A percentile compares a stretch with the other conserved stretches of the same genome.
phyloP scores from a whole-genome alignment of 2,329 filamentous ascomycete species.

The Fusarium praegraminearum region DNA sequence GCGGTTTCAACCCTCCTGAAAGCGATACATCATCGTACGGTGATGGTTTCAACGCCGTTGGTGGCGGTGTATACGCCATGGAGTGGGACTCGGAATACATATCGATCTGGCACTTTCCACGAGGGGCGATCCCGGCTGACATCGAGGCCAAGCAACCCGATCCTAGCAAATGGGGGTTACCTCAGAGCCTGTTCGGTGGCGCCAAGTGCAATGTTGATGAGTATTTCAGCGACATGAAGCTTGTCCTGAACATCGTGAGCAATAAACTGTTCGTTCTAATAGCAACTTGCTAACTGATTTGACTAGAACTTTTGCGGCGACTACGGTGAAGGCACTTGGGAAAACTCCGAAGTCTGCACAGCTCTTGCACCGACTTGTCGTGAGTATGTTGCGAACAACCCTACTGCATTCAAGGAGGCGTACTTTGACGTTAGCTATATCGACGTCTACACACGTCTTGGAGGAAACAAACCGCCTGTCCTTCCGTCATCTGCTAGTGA shows the following conservation, averaged over 20 bases:
- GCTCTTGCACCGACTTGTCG: conserved; percentile 58
- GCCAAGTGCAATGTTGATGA: conserved; percentile 72
- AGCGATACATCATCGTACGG: conserved; percentile 66
- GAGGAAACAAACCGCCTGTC: conserved; percentile 13
- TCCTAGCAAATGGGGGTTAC: conserved; percentile 75
- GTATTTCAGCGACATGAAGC: conserved; percentile 75
- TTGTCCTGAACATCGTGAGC: conserved; percentile 76
- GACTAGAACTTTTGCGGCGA: conserved; percentile 78
- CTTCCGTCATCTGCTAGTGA: conserved; percentile 8
- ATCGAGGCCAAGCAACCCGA: conserved; percentile 70
- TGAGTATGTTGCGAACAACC: conserved; percentile 61
- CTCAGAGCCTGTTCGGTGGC: conserved; percentile 76
- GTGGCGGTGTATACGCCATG: conserved; percentile 77
- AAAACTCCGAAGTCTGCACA: conserved; percentile 54
- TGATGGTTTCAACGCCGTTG: conserved; percentile 72
- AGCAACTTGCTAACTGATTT: not conserved
- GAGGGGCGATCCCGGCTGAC: conserved; percentile 73
- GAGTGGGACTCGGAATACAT: conserved; percentile 77
- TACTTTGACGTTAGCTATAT: conserved; percentile 69
- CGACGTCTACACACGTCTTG: conserved; percentile 57
- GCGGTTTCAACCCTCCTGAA: conserved; percentile 56
- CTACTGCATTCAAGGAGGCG: conserved; percentile 56
- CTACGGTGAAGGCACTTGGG: conserved; percentile 70
- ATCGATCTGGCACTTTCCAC: conserved; percentile 81
- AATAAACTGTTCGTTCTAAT: accelerated